Percentiles rank a stretch among this genome's conserved stretches.
phyloP scores from a whole-genome alignment of 345 rosid species.

The Triadica sebifera region DNA sequence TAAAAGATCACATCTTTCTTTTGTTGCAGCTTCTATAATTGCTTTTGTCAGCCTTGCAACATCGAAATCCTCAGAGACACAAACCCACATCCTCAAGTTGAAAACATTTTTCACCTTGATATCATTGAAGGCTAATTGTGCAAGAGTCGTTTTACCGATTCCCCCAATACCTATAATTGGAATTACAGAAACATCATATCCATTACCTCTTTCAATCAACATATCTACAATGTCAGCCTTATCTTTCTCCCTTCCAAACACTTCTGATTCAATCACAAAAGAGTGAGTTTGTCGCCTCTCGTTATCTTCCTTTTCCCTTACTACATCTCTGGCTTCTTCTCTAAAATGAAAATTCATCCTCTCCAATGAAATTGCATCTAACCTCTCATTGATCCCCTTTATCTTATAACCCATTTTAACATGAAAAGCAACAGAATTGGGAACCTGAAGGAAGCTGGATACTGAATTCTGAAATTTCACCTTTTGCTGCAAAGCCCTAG shows the following conservation, averaged over 20 bases:
- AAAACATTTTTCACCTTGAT: background rate
- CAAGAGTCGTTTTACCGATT: slow-evolving; percentile 6
- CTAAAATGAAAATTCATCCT: slow-evolving; percentile 5
- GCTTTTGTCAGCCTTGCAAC: background rate
- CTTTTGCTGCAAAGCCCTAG: background rate
- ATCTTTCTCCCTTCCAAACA: slow-evolving; percentile 15
- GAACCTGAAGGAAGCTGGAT: background rate
- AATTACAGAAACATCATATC: background rate
- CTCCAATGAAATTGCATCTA: slow-evolving; percentile 9
- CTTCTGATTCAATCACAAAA: slow-evolving; percentile 20
- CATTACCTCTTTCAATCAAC: background rate
- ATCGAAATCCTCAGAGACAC: background rate
- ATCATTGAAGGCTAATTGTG: slow-evolving; percentile 9
- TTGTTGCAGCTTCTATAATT: slow-evolving; percentile 8
- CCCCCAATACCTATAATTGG: slow-evolving; percentile 4
- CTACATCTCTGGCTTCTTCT: slow-evolving; percentile 3
- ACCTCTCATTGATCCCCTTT: background rate
- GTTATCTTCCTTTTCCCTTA: background rate
- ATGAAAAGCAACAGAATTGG: background rate
- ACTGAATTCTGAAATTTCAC: background rate
- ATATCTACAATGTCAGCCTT: slow-evolving; percentile 6
- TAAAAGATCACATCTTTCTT: background rate
- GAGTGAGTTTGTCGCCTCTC: slow-evolving; percentile 7
- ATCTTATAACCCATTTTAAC: background rate
- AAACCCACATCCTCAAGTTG: slow-evolving; percentile 7